Conservation (phyloP, 345 rosid species). For the Gossypium ekmanianum region DNA sequence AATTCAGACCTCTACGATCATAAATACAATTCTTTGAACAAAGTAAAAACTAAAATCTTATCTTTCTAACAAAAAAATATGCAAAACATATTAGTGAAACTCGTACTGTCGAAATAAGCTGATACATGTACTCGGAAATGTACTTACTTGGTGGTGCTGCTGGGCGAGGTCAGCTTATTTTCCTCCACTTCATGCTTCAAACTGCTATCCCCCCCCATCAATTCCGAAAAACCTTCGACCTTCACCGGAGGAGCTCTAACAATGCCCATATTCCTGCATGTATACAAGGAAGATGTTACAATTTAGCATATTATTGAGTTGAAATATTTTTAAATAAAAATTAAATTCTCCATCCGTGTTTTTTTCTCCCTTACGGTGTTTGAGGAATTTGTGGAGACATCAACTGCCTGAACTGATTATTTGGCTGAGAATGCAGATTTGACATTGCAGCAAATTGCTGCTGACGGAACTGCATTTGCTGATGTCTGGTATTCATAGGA, state of each 20-base stretch:
- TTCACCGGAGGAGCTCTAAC: slow-evolving; percentile 84
- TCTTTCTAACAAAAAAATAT: background rate
- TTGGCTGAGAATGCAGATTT: slow-evolving; percentile 56
- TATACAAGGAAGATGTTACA: slow-evolving; percentile 8
- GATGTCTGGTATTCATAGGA: slow-evolving; percentile 49
- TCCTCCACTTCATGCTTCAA: slow-evolving; percentile 71
- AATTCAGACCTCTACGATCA: background rate
- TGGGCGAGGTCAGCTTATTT: slow-evolving; percentile 65
- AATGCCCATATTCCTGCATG: slow-evolving; percentile 55
- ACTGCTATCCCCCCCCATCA: slow-evolving; percentile 73
- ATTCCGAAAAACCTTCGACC: slow-evolving; percentile 88
- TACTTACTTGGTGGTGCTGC: slow-evolving; percentile 61
- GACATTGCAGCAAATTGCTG: slow-evolving; percentile 67
- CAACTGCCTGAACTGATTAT: slow-evolving; percentile 69
- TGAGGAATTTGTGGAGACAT: slow-evolving; percentile 66
- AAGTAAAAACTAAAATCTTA: background rate
- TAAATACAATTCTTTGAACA: background rate
- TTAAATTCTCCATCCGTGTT: background rate
- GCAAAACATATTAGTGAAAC: background rate
- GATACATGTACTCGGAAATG: background rate
- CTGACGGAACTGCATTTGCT: slow-evolving; percentile 64
- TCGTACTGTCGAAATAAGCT: background rate
- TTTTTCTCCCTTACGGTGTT: slow-evolving; percentile 53
- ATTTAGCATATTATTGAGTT: slow-evolving; percentile 4
- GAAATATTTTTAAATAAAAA: background rate